These are phyloP conservation scores for Tricholoma hemisulphureum DNA, from an alignment of 768 basidiomycete species.

Conservation along the genomic window DNA sequence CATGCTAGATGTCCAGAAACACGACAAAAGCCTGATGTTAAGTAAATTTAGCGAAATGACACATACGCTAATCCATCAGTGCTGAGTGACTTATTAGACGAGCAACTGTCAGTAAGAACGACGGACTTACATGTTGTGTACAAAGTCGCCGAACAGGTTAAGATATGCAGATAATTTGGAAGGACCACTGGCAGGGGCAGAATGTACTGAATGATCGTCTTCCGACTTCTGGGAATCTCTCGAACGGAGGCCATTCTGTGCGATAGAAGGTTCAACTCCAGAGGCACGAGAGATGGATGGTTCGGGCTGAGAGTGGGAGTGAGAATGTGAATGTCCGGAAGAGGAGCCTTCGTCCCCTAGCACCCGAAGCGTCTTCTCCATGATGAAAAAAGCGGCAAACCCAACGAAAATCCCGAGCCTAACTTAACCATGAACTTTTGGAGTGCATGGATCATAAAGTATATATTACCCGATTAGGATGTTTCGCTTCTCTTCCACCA, in stretches of 20 bases:
- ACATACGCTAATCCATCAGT: constrained; percentile 87
- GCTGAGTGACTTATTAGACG: constrained; percentile 37
- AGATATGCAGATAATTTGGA: constrained; percentile 89
- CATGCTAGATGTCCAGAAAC: constrained; percentile 55
- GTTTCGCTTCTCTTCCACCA: constrained; percentile 90
- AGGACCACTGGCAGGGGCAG: constrained; percentile 45
- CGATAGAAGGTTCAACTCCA: constrained; percentile 40
- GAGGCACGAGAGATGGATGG: constrained; percentile 41
- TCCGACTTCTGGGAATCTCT: constrained; percentile 39
- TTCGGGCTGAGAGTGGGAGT: constrained; percentile 48
- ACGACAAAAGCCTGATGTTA: background rate
- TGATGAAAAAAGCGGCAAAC: constrained; percentile 88
- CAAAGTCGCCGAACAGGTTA: constrained; percentile 91
- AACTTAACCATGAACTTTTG: constrained; percentile 2
- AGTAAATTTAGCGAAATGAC: background rate
- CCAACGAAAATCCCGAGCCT: constrained; percentile 83
- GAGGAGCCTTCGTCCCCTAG: constrained; percentile 62
- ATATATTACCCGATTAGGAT: constrained; percentile 76
- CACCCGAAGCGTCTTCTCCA: constrained; percentile 89
- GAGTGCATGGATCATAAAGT: background rate
- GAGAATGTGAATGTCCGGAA: constrained; percentile 58
- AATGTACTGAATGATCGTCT: constrained; percentile 15
- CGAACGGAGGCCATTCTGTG: constrained; percentile 49
- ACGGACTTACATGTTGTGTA: constrained; percentile 80
- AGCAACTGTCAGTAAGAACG: constrained; percentile 10